Evolutionary conservation across 371 early-diverging fungal genomes (phyloP).

Genomic region (Haplosporangium sp.): DNA sequence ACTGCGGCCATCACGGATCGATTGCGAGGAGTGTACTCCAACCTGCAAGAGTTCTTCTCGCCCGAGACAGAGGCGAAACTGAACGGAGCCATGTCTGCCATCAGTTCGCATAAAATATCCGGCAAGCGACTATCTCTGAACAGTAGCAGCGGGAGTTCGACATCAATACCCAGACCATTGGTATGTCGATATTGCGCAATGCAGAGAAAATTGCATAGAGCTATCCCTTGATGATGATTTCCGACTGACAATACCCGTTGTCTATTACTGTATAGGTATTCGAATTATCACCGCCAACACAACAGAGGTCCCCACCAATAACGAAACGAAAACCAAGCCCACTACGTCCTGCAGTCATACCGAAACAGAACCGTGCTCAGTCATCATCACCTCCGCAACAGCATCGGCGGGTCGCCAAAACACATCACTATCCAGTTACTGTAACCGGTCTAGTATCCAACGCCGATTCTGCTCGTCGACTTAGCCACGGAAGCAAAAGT

Average conservation of each 20-base stretch:
- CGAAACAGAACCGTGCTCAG: background rate
- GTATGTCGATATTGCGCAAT: conserved; percentile 5
- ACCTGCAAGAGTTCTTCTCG: conserved; percentile 39
- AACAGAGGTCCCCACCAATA: conserved; percentile 10
- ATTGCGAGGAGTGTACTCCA: conserved; percentile 27
- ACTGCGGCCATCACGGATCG: conserved; percentile 24
- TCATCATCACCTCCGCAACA: background rate
- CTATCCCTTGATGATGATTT: background rate
- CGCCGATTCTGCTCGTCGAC: conserved; percentile 31
- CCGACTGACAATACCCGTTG: background rate
- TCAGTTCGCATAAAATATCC: conserved; percentile 15
- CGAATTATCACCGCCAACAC: conserved; percentile 3
- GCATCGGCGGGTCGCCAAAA: background rate
- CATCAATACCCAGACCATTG: conserved; percentile 8
- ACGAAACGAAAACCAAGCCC: conserved; percentile 30
- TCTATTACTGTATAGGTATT: conserved; percentile 6
- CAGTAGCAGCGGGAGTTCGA: background rate
- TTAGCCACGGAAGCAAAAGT: conserved; percentile 6
- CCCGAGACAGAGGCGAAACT: conserved; percentile 37
- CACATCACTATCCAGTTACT: conserved; percentile 2
- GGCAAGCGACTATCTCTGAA: background rate
- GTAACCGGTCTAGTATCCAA: conserved; percentile 23
- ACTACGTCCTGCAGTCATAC: conserved; percentile 25
- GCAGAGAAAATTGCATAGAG: background rate
- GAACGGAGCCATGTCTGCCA: conserved; percentile 19